Base-by-base conservation (phyloP, 2,329 filamentous ascomycete species). In the Cadophora gregata region DNA sequence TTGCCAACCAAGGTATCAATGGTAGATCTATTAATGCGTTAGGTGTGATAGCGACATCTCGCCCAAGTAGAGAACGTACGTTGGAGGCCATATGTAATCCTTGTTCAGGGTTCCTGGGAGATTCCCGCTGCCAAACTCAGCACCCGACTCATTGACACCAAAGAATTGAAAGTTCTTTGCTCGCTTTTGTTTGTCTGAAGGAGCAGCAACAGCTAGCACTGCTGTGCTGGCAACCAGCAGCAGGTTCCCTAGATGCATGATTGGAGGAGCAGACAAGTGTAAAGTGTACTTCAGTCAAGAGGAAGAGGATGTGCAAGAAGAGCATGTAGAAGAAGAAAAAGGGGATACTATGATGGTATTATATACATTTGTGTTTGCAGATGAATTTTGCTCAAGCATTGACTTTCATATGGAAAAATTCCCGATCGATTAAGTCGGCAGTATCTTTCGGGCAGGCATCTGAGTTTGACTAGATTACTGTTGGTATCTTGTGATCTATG, bases 1-100 rank as follows among this genome's bases (percentile, higher is more conserved):
- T 73, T 65, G n/a, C 59, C 62, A 2, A 70, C 56, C 0, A 75
- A 60, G 3, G 72, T 74, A 7, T 73, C 60, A 16, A 73, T 70
- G 10, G 70, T 64, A 61, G 68, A 64, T 6, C 59, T 61, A 31
- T 45, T 47, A 19, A 19, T 29, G 1, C 6, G 29, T 60, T 19
- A 59, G 31, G n/a, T n/a, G n/a, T n/a, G n/a, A n/a, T n/a, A n/a
- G n/a, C n/a, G n/a, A n/a, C n/a, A n/a, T n/a, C n/a, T n/a, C n/a
- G n/a, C 4, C 24, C 29, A 1, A 6, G 27, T 29, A 5, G 1
- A 25, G 8, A 38, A 45, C 64, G 12, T 55, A 69, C 65, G 83
- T 78, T 59, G 84, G 82, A 1, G 87, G 86, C 82, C 86, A 90
- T 25, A 80, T 88, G 73, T 84, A 90, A 71, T 90, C 85, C 62